Conservation (phyloP, 108 stramenopile species). For the Stephanodiscus minutulus region DNA sequence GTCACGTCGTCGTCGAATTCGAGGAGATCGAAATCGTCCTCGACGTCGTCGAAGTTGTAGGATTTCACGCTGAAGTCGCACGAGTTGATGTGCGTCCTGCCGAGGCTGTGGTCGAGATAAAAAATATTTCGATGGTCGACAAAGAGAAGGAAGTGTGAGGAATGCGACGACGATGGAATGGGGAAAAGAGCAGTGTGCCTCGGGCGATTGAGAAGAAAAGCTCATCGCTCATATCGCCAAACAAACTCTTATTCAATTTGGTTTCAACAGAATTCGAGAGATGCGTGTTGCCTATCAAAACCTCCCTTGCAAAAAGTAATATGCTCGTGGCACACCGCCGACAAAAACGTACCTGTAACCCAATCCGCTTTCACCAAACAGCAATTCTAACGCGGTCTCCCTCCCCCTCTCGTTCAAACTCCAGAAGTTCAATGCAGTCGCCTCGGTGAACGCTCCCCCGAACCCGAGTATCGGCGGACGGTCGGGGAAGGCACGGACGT, state of each 20-base stretch:
- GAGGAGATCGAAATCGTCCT: conserved; percentile 85
- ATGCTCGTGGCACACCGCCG: background rate
- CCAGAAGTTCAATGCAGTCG: conserved; percentile 82
- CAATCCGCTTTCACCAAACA: conserved; percentile 86
- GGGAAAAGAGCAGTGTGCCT: too few relatives aligned
- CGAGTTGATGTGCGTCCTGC: conserved; percentile 93
- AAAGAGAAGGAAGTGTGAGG: too few relatives aligned
- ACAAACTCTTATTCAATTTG: too few relatives aligned
- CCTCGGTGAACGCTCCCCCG: conserved; percentile 98
- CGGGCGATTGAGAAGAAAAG: too few relatives aligned
- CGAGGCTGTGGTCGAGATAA: too few relatives aligned
- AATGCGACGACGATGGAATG: too few relatives aligned
- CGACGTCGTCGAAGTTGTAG: conserved; percentile 87
- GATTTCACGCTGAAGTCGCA: conserved; percentile 92
- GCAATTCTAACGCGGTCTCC: conserved; percentile 80
- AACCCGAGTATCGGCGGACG: conserved; percentile 86
- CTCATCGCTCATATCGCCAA: too few relatives aligned
- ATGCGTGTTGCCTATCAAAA: too few relatives aligned
- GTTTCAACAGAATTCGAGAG: too few relatives aligned
- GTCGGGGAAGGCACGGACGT: conserved; percentile 48
- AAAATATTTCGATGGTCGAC: too few relatives aligned
- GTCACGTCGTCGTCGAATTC: conserved; percentile 77
- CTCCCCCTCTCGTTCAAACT: conserved; percentile 69
- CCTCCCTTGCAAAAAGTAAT: too few relatives aligned
- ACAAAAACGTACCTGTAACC: conserved; percentile 59